These are phyloP conservation scores for Backusella macrospora DNA, from an alignment of 192 early-diverging fungal genomes.

Conservation along the genomic window DNA sequence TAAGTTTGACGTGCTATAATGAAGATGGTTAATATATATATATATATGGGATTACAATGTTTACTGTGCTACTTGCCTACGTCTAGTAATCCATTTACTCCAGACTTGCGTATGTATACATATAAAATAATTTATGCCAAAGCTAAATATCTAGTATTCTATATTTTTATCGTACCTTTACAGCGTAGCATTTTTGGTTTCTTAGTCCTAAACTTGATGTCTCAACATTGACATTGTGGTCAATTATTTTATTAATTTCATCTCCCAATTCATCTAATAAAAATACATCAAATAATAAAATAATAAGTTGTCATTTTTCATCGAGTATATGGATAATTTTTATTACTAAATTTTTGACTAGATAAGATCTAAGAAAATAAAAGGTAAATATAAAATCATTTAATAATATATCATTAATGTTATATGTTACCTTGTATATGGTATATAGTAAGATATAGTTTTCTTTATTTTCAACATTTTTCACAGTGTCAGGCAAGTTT, in stretches of 20 bases:
- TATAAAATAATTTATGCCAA: neutral
- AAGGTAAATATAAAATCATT: slow-evolving; percentile 24
- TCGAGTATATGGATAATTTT: neutral
- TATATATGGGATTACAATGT: neutral
- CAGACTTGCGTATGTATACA: slow-evolving; percentile 46
- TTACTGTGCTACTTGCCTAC: slow-evolving; percentile 55
- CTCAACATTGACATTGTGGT: slow-evolving; percentile 69
- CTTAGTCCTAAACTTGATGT: slow-evolving; percentile 75
- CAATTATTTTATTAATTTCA: slow-evolving; percentile 65
- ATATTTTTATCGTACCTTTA: slow-evolving; percentile 53
- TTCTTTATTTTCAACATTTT: neutral
- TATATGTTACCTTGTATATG: slow-evolving; percentile 12
- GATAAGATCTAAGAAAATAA: slow-evolving; percentile 45
- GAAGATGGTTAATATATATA: neutral
- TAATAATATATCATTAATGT: neutral
- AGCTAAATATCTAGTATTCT: neutral
- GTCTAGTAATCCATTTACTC: slow-evolving; percentile 84
- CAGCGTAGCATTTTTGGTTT: slow-evolving; percentile 87
- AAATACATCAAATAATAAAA: neutral
- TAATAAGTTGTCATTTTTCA: neutral
- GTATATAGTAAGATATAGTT: neutral
- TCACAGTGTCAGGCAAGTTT: neutral
- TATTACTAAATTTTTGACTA: neutral
- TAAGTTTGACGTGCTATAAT: slow-evolving; percentile 71
- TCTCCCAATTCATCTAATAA: slow-evolving; percentile 37